Conservation (phyloP, 192 early-diverging fungal genomes). For the Coemansia sp. region DNA sequence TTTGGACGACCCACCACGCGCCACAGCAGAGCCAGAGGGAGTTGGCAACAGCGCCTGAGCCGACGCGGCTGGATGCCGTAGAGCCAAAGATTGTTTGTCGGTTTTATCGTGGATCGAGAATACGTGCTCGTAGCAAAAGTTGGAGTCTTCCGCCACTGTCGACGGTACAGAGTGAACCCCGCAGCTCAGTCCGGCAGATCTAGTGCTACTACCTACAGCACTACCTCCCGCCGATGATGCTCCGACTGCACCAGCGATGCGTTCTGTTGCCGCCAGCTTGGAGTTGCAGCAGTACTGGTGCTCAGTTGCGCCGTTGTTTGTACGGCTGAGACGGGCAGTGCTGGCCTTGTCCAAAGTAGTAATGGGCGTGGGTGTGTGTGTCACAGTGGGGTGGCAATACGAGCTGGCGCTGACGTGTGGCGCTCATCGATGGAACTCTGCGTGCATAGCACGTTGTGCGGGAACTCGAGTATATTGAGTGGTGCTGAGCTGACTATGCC, state of each 20-base stretch:
- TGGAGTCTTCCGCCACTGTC: too few relatives aligned
- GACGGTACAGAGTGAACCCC: too few relatives aligned
- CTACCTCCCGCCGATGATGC: neutral
- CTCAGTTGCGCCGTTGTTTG: neutral
- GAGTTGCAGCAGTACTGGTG: constrained; percentile 53
- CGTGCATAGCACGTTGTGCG: neutral
- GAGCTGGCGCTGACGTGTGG: neutral
- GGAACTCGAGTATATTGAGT: constrained; percentile 44
- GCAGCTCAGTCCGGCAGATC: neutral
- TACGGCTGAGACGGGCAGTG: constrained; percentile 16
- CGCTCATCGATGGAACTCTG: neutral
- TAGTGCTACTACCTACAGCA: constrained; percentile 3
- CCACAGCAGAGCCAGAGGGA: constrained; percentile 1
- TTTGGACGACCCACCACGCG: neutral
- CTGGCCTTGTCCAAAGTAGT: neutral
- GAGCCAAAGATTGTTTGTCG: too few relatives aligned
- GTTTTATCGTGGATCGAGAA: too few relatives aligned
- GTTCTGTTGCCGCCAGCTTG: constrained; percentile 30
- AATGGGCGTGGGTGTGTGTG: too few relatives aligned
- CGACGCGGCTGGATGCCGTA: too few relatives aligned
- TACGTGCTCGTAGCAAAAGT: too few relatives aligned
- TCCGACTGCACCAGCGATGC: neutral
- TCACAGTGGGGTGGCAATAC: neutral
- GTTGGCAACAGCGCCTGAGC: neutral
- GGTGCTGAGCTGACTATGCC: constrained; percentile 37